Conservation (phyloP, 1,284 basidiomycete species). For the Salmacisia buchloeana region DNA sequence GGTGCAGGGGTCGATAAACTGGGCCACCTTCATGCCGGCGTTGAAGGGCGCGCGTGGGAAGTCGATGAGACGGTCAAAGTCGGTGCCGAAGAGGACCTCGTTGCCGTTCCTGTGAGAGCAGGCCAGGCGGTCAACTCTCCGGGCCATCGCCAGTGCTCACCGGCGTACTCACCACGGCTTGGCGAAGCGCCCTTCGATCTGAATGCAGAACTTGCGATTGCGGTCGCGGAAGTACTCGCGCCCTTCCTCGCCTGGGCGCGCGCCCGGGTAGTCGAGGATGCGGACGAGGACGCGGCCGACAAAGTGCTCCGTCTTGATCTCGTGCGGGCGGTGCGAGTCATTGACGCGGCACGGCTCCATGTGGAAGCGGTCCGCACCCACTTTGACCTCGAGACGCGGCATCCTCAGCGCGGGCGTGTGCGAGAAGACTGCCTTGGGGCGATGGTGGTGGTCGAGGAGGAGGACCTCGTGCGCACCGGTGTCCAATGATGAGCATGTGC, state of each 20-base stretch:
- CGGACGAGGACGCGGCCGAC: slow-evolving; percentile 52
- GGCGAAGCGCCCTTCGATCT: slow-evolving; percentile 54
- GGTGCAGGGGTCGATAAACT: slow-evolving; percentile 44
- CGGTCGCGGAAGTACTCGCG: slow-evolving; percentile 48
- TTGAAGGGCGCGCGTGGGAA: slow-evolving; percentile 50
- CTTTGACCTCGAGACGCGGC: slow-evolving; percentile 47
- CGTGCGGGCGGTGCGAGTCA: slow-evolving; percentile 47
- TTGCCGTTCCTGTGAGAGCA: slow-evolving; percentile 22
- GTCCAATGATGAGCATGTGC: background rate
- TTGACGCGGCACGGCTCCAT: slow-evolving; percentile 50
- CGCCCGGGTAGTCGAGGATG: slow-evolving; percentile 50
- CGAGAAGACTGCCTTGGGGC: background rate
- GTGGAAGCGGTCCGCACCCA: slow-evolving; percentile 50
- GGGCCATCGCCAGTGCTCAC: background rate
- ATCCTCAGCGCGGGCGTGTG: slow-evolving; percentile 13
- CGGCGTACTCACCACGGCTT: slow-evolving; percentile 19
- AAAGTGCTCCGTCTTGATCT: slow-evolving; percentile 52
- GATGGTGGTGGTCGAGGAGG: background rate
- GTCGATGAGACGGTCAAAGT: slow-evolving; percentile 47
- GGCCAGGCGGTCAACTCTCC: background rate
- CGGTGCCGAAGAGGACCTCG: slow-evolving; percentile 44
- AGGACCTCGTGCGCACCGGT: no score
- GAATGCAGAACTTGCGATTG: slow-evolving; percentile 51
- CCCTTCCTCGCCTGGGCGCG: slow-evolving; percentile 36
- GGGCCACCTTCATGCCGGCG: slow-evolving; percentile 52